Percentiles rank a stretch among this genome's conserved stretches.
phyloP scores from a whole-genome alignment of 139 green algal genomes.

The Penium margaritaceum region DNA sequence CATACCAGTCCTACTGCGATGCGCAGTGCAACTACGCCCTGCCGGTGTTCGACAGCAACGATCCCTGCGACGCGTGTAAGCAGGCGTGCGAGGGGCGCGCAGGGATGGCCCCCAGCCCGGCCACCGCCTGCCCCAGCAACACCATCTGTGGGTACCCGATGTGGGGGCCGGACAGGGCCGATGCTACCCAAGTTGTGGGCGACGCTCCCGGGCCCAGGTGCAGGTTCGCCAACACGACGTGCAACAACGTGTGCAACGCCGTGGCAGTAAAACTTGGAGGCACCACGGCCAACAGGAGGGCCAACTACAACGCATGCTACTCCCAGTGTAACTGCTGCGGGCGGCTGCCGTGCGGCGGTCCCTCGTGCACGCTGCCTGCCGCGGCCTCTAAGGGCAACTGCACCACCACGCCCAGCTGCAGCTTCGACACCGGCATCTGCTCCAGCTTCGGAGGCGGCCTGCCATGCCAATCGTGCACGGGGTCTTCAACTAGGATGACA shows the following conservation, averaged over 20 bases:
- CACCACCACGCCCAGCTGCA: no score
- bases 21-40: constrained; percentile 25
- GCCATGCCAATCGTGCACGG: no score
- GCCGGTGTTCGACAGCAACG: background rate
- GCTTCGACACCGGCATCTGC: no score
- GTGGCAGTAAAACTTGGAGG: background rate
- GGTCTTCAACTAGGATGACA: no score
- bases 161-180: background rate
- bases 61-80: background rate
- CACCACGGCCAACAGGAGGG: background rate
- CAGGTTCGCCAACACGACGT: background rate
- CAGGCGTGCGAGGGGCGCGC: background rate
- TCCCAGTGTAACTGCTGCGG: background rate
- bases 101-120: background rate
- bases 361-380: background rate
- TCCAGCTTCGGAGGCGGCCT: no score
- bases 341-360: background rate
- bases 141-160: background rate
- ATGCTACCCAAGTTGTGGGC: background rate
- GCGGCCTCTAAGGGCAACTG: no score
- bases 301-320: background rate
- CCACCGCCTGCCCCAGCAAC: background rate
- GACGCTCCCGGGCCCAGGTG: background rate
- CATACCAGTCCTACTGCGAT: constrained; percentile 25
- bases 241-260: background rate